Conservation (phyloP, 345 rosid species). For the Aquilaria sinensis region DNA sequence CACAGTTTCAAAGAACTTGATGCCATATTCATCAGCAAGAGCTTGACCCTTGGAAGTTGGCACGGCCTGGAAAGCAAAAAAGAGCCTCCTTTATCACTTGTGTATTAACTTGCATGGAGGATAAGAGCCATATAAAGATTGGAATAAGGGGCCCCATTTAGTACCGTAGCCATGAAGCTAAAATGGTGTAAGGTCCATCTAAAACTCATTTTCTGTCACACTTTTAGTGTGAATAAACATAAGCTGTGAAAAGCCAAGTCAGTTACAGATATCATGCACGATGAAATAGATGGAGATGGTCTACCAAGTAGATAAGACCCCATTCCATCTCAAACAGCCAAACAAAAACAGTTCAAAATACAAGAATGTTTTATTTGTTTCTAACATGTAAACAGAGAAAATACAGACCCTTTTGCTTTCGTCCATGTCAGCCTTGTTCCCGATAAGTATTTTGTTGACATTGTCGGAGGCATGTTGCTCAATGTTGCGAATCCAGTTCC, state of each 20-base stretch:
- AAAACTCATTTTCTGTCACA: slow-evolving; percentile 5
- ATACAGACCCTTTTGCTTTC: slow-evolving; percentile 84
- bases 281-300: neutral
- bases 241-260: neutral
- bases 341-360: neutral
- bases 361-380: no score
- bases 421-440: slow-evolving; percentile 99
- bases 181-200: neutral
- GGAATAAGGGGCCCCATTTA: neutral
- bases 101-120: neutral
- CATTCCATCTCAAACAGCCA: slow-evolving; percentile 5
- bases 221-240: neutral
- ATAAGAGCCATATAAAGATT: neutral
- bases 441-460: slow-evolving; percentile 88
- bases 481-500: slow-evolving; percentile 98
- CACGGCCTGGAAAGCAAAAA: slow-evolving; percentile 41
- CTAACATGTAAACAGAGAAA: neutral
- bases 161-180: slow-evolving; percentile 1
- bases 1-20: slow-evolving; percentile 78
- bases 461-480: slow-evolving; percentile 98
- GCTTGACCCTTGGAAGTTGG: slow-evolving; percentile 83
- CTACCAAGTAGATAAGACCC: neutral
- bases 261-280: neutral
- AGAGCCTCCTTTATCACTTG: slow-evolving; percentile 1
- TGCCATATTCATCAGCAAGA: slow-evolving; percentile 78